Evolutionary conservation across 1,284 basidiomycete species (phyloP).

Genomic region (Ganoderma sinense): DNA sequence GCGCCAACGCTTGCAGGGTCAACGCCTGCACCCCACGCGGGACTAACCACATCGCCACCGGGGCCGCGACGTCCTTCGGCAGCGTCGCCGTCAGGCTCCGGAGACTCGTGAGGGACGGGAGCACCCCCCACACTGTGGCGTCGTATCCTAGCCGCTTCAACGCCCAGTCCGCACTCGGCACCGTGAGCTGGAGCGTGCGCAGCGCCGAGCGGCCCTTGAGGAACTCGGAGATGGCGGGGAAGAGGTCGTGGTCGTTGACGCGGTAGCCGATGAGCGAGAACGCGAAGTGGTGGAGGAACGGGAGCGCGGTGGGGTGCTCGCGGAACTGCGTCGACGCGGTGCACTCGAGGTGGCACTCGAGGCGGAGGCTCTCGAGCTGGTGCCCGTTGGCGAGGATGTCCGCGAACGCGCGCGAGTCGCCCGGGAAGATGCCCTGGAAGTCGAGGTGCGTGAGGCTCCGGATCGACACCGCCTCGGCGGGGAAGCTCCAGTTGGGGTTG

Average conservation of each 20-base stretch:
- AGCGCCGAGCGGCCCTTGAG: conserved; percentile 63
- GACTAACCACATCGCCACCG: conserved; percentile 72
- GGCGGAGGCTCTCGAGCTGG: conserved; percentile 66
- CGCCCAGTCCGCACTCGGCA: conserved; percentile 53
- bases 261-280: conserved; percentile 60
- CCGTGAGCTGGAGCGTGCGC: conserved; percentile 58
- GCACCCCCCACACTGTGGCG: conserved; percentile 73
- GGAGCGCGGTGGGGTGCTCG: conserved; percentile 50
- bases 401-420: conserved; percentile 56
- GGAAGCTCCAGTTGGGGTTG: conserved; percentile 64
- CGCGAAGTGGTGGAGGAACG: conserved; percentile 69
- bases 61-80: conserved; percentile 67
- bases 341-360: conserved; percentile 61
- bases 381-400: conserved; percentile 66
- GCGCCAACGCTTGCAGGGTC: conserved; percentile 52
- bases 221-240: conserved; percentile 73
- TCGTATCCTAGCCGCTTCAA: conserved; percentile 67
- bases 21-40: conserved; percentile 64
- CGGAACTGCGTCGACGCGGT: conserved; percentile 58
- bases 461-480: conserved; percentile 57
- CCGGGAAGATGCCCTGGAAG: conserved; percentile 63
- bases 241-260: conserved; percentile 63
- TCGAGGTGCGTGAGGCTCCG: conserved; percentile 70
- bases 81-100: conserved; percentile 64
- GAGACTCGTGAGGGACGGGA: conserved; percentile 61